Evolutionary conservation across 257 asterid species (phyloP).

Genomic region (Galeopsis tetrahit): DNA sequence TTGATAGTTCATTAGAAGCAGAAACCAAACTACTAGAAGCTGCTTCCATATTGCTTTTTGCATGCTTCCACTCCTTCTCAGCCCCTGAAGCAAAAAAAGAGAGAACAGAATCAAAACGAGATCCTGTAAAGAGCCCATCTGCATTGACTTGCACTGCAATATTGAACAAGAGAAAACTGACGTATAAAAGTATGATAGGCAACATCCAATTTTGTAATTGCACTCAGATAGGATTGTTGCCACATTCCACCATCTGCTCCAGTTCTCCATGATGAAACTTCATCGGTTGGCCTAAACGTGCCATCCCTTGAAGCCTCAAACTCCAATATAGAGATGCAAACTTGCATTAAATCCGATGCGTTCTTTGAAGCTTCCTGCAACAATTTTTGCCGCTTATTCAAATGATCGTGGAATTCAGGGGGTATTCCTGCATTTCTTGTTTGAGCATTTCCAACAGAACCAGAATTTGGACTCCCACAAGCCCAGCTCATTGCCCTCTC

Average conservation of each 20-base stretch:
- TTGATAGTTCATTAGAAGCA: constrained; percentile 79
- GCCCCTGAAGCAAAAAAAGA: constrained; percentile 62
- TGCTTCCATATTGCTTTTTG: constrained; percentile 89
- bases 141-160: constrained; percentile 24
- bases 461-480: constrained; percentile 88
- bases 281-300: constrained; percentile 57
- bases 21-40: constrained; percentile 83
- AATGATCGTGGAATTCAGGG: constrained; percentile 83
- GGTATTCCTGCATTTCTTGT: constrained; percentile 86
- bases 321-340: constrained; percentile 83
- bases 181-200: constrained; percentile 85
- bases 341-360: constrained; percentile 79
- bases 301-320: constrained; percentile 98
- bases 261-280: constrained; percentile 53
- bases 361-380: constrained; percentile 78
- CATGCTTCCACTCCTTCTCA: constrained; percentile 95
- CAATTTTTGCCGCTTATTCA: constrained; percentile 63
- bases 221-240: constrained; percentile 81
- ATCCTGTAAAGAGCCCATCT: constrained; percentile 33
- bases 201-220: constrained; percentile 73
- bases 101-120: constrained; percentile 18
- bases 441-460: constrained; percentile 55
- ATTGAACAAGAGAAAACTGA: constrained; percentile 47
- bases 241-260: constrained; percentile 78
- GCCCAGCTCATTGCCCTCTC: constrained; percentile 99